Percentiles rank a stretch among this genome's conserved stretches.
Conservation (phyloP, 805 yeast genomes). For the Nakazawaea molendinolei region DNA sequence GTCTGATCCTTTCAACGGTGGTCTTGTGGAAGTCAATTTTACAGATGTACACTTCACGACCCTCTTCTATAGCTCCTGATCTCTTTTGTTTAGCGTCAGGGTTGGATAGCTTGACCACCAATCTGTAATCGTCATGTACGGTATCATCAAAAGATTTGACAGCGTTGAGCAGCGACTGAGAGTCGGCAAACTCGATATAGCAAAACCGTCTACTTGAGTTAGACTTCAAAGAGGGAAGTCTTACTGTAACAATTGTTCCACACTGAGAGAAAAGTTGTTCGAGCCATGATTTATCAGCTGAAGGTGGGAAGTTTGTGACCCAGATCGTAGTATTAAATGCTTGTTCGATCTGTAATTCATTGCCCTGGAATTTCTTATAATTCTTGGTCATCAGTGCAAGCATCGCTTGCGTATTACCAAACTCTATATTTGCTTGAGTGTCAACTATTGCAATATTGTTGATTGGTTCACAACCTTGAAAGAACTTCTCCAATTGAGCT, state of each 20-base stretch:
- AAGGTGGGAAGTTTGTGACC: slow-evolving; percentile 70
- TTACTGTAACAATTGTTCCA: slow-evolving; percentile 39
- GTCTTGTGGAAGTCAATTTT: slow-evolving; percentile 42
- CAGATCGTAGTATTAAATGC: slow-evolving; percentile 50
- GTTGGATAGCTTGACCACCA: slow-evolving; percentile 58
- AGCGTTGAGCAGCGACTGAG: slow-evolving; percentile 40
- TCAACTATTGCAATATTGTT: slow-evolving; percentile 18
- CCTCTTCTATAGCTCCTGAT: slow-evolving; percentile 41
- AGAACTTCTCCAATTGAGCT: slow-evolving; percentile 32
- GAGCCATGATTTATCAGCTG: slow-evolving; percentile 33
- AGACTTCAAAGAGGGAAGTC: slow-evolving; percentile 58
- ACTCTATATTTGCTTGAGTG: slow-evolving; percentile 52
- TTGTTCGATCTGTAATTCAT: slow-evolving; percentile 37
- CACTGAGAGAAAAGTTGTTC: slow-evolving; percentile 29
- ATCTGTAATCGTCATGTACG: slow-evolving; percentile 27
- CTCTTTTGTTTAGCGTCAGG: slow-evolving; percentile 38
- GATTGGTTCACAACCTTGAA: slow-evolving; percentile 57
- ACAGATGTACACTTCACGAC: slow-evolving; percentile 50
- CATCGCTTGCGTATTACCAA: slow-evolving; percentile 38
- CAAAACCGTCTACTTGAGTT: slow-evolving; percentile 63
- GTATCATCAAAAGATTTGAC: slow-evolving; percentile 33
- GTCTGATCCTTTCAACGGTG: slow-evolving; percentile 29
- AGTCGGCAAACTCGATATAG: slow-evolving; percentile 49
- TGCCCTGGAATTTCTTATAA: slow-evolving; percentile 37
- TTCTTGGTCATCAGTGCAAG: slow-evolving; percentile 57